Conservation (phyloP, 2,329 filamentous ascomycete species). For the Cladosporium phlei region DNA sequence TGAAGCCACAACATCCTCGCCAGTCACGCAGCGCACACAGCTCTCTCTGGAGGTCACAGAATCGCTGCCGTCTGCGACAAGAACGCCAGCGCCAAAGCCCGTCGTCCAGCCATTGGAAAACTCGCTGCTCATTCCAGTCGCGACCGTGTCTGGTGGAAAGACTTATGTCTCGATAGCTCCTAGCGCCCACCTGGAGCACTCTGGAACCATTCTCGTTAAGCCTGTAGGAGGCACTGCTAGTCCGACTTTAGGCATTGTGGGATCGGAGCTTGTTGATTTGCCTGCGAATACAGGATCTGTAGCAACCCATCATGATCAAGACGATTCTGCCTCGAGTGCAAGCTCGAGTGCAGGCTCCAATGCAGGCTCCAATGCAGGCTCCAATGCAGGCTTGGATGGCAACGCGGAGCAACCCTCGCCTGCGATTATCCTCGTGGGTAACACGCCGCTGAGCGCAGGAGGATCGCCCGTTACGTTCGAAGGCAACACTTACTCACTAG, state of each 20-base stretch:
- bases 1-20: neutral
- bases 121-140: conserved; percentile 1
- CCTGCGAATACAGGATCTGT: neutral
- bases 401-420: neutral
- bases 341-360: too few species aligned
- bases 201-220: neutral
- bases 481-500: conserved; percentile 24
- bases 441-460: conserved; percentile 3
- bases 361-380: neutral
- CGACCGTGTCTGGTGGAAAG: neutral
- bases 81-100: neutral
- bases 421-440: neutral
- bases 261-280: neutral
- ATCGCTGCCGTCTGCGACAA: neutral
- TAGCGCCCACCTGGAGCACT: neutral
- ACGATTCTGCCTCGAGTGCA: too few species aligned
- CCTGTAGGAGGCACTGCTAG: neutral
- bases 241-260: neutral
- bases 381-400: neutral
- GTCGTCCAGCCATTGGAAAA: neutral
- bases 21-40: neutral
- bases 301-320: neutral
- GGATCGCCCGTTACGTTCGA: conserved; percentile 18
- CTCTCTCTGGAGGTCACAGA: conserved; percentile 1
- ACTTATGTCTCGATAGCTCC: neutral